Evolutionary conservation across 2,329 filamentous ascomycete species (phyloP).

Genomic region (Penicillium sp.): DNA sequence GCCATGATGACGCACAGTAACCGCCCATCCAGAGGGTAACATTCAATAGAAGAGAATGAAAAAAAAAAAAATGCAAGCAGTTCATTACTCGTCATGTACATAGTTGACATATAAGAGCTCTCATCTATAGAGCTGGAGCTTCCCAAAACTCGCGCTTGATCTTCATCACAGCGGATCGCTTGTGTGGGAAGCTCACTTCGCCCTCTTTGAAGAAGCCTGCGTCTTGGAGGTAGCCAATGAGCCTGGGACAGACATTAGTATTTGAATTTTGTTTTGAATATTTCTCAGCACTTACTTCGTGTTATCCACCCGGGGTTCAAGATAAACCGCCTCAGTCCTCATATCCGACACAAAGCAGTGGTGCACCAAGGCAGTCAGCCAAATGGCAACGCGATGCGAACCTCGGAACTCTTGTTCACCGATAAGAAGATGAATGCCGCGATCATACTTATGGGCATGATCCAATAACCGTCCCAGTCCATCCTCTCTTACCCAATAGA

Average conservation of each 20-base stretch:
- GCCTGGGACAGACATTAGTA: constrained; percentile 45
- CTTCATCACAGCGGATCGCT: constrained; percentile 83
- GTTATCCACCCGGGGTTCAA: constrained; percentile 93
- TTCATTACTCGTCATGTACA: constrained; percentile 16
- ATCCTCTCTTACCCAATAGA: constrained; percentile 98
- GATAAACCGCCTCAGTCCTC: constrained; percentile 75
- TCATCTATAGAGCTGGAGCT: constrained; percentile 57
- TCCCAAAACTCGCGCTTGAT: constrained; percentile 78
- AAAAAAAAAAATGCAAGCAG: neutral
- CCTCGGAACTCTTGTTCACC: constrained; percentile 92
- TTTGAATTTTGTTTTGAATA: too few relatives aligned
- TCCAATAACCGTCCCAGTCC: constrained; percentile 66
- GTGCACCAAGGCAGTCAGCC: constrained; percentile 85
- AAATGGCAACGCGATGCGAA: constrained; percentile 69
- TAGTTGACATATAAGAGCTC: neutral
- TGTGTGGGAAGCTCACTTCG: constrained; percentile 85
- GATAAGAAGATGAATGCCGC: constrained; percentile 83
- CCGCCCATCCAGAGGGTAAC: neutral
- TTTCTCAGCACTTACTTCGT: constrained; percentile 61
- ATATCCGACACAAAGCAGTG: constrained; percentile 75
- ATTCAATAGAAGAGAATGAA: too few relatives aligned
- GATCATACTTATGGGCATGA: constrained; percentile 73
- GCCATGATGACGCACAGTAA: neutral
- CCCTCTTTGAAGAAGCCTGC: constrained; percentile 82
- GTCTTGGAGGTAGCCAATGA: constrained; percentile 67